Base-by-base conservation (phyloP, 2,329 filamentous ascomycete species). In the Colletotrichum sp. region DNA sequence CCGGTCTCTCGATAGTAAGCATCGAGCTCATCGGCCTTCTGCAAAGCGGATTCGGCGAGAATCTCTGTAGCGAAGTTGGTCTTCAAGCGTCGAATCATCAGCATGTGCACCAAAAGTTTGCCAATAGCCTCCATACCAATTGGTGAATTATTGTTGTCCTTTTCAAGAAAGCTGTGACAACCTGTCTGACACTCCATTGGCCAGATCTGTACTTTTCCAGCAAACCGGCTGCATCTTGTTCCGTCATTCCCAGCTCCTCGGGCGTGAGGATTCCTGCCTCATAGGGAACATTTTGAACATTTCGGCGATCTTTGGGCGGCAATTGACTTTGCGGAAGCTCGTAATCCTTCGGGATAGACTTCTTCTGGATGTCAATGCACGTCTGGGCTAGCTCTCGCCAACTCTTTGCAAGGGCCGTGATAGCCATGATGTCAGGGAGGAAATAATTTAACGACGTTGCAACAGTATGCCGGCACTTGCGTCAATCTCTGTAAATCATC, bases 291-390 rank as follows among this genome's bases (percentile, higher is more conserved):
- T 78, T 79, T 1, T 88, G 90, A 9, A 93, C 89, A 79, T 93
- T 87, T 64, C 88, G 83, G 78, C 91, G 88, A 30, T 86, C 84
- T 0, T 87, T 86, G 1, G 88, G 85, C 4, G 92, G 91, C 1
- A 92, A 79, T 59, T 91, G 82, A 63, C 88, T 81, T 6, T 82
- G 80, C 0, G 91, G 90, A 11, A 94, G 87, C 68, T 86, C 84
- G 88, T 90, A 93, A 79, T 92, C 88, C 2, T 84, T 74, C 1
- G 92, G 91, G 63, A 93, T 91, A 1, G 89, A 89, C 66, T 83
- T 81, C 11, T 59, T 28, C 59, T 74, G 71, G 3, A 74, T 63
- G 8, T 64, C 57, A 7, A 74, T 36, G 22, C 71, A 74, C 5
- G 15, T 16, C 27, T 44, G 44, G 9, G 71, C 30, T 3, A 70